Evolutionary conservation across 2,329 filamentous ascomycete species (phyloP).

Genomic region (Alternaria tenuissima): DNA sequence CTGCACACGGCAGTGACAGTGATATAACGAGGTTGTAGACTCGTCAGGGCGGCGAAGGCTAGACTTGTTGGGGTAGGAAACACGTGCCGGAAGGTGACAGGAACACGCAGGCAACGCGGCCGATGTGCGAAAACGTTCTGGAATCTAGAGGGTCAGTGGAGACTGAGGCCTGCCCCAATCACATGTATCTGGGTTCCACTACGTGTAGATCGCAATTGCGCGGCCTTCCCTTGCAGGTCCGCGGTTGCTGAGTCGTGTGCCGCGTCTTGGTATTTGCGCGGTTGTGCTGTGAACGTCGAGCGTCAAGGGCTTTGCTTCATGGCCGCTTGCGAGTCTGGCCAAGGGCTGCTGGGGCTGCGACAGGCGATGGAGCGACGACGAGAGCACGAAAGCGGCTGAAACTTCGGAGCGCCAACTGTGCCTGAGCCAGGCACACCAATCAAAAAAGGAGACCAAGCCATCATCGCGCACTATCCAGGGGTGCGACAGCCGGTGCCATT

Average conservation of each 20-base stretch:
- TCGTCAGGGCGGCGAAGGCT: slow-evolving; percentile 8
- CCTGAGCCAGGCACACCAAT: slow-evolving; percentile 48
- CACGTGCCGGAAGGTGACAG: slow-evolving; percentile 17
- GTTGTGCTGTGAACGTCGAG: slow-evolving; percentile 7
- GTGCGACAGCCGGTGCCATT: slow-evolving; percentile 37
- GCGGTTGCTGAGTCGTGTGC: slow-evolving; percentile 1
- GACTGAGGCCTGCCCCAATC: slow-evolving; percentile 28
- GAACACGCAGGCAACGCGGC: slow-evolving; percentile 25
- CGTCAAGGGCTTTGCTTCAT: slow-evolving; percentile 19
- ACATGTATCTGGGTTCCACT: slow-evolving; percentile 24
- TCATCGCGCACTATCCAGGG: slow-evolving; percentile 10
- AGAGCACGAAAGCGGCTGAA: slow-evolving; percentile 18
- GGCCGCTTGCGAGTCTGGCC: slow-evolving; percentile 19
- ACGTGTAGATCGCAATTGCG: slow-evolving; percentile 43
- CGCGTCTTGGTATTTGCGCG: slow-evolving; percentile 2
- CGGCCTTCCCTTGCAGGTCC: slow-evolving; percentile 23
- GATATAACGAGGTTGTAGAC: slow-evolving; percentile 3
- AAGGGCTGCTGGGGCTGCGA: slow-evolving; percentile 13
- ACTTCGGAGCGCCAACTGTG: slow-evolving; percentile 28
- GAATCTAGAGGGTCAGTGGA: slow-evolving; percentile 26
- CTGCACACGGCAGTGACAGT: slow-evolving; percentile 16
- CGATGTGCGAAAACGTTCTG: slow-evolving; percentile 30
- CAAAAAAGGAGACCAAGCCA: slow-evolving; percentile 6
- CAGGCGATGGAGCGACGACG: slow-evolving; percentile 25
- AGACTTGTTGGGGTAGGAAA: slow-evolving; percentile 29